A percentile compares a stretch with the other conserved stretches of the same genome.
Evolutionary conservation across 495 filamentous ascomycete genomes (phyloP).

Genomic region (Cercophora samala): DNA sequence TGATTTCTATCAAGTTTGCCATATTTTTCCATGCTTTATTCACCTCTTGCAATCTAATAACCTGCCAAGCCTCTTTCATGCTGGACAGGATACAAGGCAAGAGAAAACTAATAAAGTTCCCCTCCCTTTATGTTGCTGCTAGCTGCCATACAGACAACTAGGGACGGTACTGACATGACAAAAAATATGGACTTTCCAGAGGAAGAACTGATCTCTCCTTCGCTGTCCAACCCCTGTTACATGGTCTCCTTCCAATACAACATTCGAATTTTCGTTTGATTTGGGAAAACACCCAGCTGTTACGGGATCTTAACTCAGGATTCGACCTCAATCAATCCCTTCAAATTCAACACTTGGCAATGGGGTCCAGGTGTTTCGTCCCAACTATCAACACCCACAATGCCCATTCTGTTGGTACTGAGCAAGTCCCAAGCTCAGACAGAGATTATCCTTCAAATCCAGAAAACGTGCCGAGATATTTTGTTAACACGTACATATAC

Average conservation of each 20-base stretch:
- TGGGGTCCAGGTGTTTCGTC: background rate
- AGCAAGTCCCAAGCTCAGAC: too few species aligned
- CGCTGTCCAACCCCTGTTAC: background rate
- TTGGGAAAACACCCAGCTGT: too few species aligned
- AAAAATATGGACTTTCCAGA: background rate
- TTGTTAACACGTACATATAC: too few species aligned
- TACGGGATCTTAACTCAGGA: too few species aligned
- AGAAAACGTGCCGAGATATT: too few species aligned
- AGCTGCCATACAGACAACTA: background rate
- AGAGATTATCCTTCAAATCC: too few species aligned
- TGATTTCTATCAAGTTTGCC: background rate
- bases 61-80: constrained; percentile 52
- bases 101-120: constrained; percentile 53
- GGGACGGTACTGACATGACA: background rate
- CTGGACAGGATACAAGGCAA: constrained; percentile 68
- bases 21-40: constrained; percentile 9
- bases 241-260: too few species aligned
- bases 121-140: constrained; percentile 12
- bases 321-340: too few species aligned
- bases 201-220: background rate
- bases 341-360: too few species aligned
- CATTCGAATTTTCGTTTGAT: too few species aligned
- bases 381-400: background rate
- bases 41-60: constrained; percentile 73
- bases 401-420: background rate